Evolutionary conservation across 768 basidiomycete species (phyloP), one percentile per base, ranked within the genome.

Genomic region (Termitomyces heimii): DNA sequence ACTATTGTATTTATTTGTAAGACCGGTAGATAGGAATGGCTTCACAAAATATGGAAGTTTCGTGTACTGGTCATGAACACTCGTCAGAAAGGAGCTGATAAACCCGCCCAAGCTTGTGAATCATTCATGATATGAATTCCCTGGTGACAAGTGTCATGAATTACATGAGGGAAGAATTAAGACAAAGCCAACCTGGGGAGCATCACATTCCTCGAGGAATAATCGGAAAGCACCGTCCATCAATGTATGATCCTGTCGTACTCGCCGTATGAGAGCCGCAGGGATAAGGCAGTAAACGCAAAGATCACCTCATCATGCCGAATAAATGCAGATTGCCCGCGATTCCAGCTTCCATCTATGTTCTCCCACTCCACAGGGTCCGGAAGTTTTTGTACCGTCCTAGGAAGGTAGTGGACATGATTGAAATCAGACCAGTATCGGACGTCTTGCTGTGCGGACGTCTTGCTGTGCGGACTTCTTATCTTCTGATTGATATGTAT

Each of bases 171-270:
- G 28, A 32, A 24, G 3, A n/a, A 31, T 20, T 26, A 49, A 37
- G 28, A 14, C 16, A 4, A n/a, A n/a, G 12, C 51, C 54, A 61
- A 88, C 89, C 81, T 91, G 90, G 14, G 86, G 75, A 52, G 80
- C 79, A 66, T 91, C 80, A 64, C 88, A 89, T 61, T 90, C 89
- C 66, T 93, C 90, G 5, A 88, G 76, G 54, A 88, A 80, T 16
- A 77, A 71, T 18, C 90, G 79, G 52, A 92, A 73, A 13, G 83
- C 75, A 5, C 80, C 83, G 42, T 92, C 89, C 81, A 89, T 84
- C 48, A 91, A 64, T 50, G 79, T 79, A n/a, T 70, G 71, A 45
- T 83, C 79, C 89, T 91, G 56, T 31, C 28, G 40, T 7, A 22
- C 34, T 34, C 20, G 22, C 24, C 54, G 8, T 29, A 43, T 53